Conservation (phyloP, 2,329 filamentous ascomycete genomes). For the Colletotrichum abscissum region DNA sequence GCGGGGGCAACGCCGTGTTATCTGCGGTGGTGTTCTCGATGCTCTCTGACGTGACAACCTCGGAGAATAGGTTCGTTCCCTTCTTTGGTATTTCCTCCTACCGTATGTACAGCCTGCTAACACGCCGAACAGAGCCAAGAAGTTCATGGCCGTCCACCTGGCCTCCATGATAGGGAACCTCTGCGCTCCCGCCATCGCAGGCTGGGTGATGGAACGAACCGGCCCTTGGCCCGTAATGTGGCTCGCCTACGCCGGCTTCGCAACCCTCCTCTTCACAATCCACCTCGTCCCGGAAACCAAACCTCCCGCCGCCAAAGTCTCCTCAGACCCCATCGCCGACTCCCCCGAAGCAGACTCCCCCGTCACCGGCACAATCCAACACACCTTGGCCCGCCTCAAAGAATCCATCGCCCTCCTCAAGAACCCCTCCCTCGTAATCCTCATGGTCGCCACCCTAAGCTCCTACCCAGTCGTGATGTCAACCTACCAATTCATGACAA, state of each 20-base stretch:
- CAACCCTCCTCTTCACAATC: conserved; percentile 34
- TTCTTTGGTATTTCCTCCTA: no score
- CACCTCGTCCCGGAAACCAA: conserved; percentile 44
- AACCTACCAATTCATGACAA: conserved; percentile 38
- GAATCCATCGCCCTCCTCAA: conserved; percentile 39
- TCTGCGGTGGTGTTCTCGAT: conserved; percentile 47
- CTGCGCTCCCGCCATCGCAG: conserved; percentile 49
- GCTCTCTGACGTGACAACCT: conserved; percentile 49
- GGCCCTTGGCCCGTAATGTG: conserved; percentile 43
- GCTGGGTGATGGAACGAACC: conserved; percentile 46
- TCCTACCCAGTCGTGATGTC: conserved; percentile 15
- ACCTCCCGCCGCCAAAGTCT: conserved; percentile 33
- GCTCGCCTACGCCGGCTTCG: not conserved
- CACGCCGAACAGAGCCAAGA: conserved; percentile 43
- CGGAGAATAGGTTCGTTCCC: conserved; percentile 46
- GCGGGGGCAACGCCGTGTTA: conserved; percentile 49
- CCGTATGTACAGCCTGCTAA: not conserved
- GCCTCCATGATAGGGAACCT: conserved; percentile 47
- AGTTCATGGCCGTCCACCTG: conserved; percentile 47
- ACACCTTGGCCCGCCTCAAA: conserved; percentile 35
- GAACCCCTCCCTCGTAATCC: conserved; percentile 41
- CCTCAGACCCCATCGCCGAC: conserved; percentile 18
- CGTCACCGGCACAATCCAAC: conserved; percentile 8
- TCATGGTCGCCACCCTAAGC: conserved; percentile 40
- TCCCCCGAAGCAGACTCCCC: not conserved